A percentile compares a stretch with the other conserved stretches of the same genome.
These are phyloP conservation scores for Fusarium transvaalense DNA, from an alignment of 2,329 filamentous ascomycete genomes.

Conservation along the genomic window DNA sequence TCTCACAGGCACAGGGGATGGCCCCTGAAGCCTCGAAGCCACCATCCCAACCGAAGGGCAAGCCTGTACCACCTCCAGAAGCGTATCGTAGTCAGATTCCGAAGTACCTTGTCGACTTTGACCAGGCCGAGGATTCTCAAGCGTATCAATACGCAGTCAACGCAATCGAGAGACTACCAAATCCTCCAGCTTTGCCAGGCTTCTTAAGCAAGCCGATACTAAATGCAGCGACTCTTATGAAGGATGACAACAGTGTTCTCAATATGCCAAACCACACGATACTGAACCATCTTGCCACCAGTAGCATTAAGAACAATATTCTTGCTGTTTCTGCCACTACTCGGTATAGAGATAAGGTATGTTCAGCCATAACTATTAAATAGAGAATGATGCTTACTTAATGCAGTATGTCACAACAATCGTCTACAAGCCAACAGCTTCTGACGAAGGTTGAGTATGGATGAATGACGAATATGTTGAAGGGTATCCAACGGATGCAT, in stretches of 20 bases:
- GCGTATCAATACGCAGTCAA: constrained; percentile 79
- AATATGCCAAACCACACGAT: constrained; percentile 98
- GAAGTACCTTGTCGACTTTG: constrained; percentile 86
- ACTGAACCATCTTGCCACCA: constrained; percentile 94
- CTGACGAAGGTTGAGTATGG: constrained; percentile 59
- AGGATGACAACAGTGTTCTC: constrained; percentile 97
- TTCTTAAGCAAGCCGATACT: constrained; percentile 95
- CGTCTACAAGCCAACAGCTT: constrained; percentile 89
- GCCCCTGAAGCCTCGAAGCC: constrained; percentile 6
- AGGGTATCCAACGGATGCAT: neutral
- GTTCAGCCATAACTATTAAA: constrained; percentile 35
- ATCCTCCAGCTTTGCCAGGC: constrained; percentile 86
- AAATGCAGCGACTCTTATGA: constrained; percentile 90
- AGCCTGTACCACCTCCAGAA: constrained; percentile 66
- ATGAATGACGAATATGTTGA: constrained; percentile 1
- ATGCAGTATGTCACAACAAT: constrained; percentile 94
- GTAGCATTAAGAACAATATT: constrained; percentile 97
- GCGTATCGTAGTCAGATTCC: constrained; percentile 82
- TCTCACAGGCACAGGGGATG: constrained; percentile 23
- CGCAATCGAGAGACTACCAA: constrained; percentile 82
- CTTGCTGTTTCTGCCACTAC: constrained; percentile 96
- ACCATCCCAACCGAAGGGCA: constrained; percentile 62
- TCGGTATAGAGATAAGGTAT: constrained; percentile 94
- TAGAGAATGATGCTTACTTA: constrained; percentile 24
- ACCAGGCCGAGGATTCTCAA: constrained; percentile 82